These are phyloP conservation scores for Eleusine indica DNA, from an alignment of 176 grass and related monocot genomes.

Conservation along the genomic window DNA sequence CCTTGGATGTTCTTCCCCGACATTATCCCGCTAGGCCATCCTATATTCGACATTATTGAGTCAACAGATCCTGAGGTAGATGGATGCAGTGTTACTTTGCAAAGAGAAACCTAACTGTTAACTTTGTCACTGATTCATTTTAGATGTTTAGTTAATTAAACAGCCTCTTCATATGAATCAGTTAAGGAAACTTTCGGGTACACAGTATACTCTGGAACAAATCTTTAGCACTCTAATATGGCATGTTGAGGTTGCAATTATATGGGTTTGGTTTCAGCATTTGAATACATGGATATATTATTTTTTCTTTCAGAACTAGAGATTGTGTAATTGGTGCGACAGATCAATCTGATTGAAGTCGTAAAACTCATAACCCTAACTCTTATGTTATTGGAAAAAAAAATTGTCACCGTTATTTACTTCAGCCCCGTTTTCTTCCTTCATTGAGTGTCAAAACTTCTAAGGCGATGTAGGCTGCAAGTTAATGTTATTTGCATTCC, in stretches of 20 bases:
- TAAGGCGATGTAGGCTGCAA: slow-evolving; percentile 12
- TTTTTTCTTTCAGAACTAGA: not conserved
- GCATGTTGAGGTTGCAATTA: slow-evolving; percentile 1
- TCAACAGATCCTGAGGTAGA: slow-evolving; percentile 96
- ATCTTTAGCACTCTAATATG: not conserved
- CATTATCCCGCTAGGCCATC: slow-evolving; percentile 83
- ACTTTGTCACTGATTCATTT: not conserved
- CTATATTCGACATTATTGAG: slow-evolving; percentile 93
- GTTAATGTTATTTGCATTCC: slow-evolving; percentile 26
- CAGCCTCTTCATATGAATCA: not conserved
- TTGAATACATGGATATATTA: not conserved
- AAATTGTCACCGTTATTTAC: not conserved
- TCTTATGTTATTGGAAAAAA: not conserved
- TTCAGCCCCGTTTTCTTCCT: not conserved
- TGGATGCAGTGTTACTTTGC: slow-evolving; percentile 9
- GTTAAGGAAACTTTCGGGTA: not conserved
- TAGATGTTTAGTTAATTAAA: not conserved
- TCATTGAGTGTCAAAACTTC: not conserved
- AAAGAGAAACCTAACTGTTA: slow-evolving; percentile 5
- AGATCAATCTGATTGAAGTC: not conserved
- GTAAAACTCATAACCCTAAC: not conserved
- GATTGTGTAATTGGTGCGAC: not conserved
- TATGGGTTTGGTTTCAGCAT: not conserved
- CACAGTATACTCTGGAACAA: not conserved
- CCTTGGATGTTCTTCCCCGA: slow-evolving; percentile 99